phyloP scores from a whole-genome alignment of 257 asterid species.

The Cordia subcordata region DNA sequence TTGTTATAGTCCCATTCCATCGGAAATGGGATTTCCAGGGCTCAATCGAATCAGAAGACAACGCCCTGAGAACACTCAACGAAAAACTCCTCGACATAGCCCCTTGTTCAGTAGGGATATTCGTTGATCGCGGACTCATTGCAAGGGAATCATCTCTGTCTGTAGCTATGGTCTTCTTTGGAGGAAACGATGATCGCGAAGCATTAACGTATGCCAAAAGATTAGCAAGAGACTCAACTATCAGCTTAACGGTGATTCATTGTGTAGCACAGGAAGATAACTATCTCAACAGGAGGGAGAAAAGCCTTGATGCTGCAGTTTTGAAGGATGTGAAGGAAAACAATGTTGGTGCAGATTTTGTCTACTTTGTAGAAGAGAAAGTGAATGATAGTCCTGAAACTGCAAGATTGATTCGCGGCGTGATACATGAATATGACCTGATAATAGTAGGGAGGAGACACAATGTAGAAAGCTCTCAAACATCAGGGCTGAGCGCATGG shows the following conservation, averaged over 20 bases:
- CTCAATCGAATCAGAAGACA: constrained; percentile 26
- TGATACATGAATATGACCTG: constrained; percentile 75
- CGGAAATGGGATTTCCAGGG: constrained; percentile 40
- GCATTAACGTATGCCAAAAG: constrained; percentile 64
- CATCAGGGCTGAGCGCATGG: constrained; percentile 75
- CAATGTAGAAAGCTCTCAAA: constrained; percentile 55
- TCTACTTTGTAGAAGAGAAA: constrained; percentile 50
- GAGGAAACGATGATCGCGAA: constrained; percentile 86
- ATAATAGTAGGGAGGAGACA: constrained; percentile 81
- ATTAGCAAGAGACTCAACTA: constrained; percentile 49
- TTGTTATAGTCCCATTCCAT: constrained; percentile 40
- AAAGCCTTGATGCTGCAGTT: constrained; percentile 69
- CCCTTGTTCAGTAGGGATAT: constrained; percentile 78
- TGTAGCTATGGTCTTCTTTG: constrained; percentile 66
- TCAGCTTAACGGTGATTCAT: constrained; percentile 55
- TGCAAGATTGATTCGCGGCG: constrained; percentile 50
- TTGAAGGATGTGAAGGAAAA: constrained; percentile 69
- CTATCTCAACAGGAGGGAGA: constrained; percentile 78
- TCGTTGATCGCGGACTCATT: constrained; percentile 71
- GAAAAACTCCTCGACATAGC: constrained; percentile 59
- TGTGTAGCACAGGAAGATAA: constrained; percentile 56
- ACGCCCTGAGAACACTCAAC: constrained; percentile 49
- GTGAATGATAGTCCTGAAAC: constrained; percentile 93
- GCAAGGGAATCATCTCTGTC: constrained; percentile 20
- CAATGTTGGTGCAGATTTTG: no score